Percentiles rank a stretch among this genome's conserved stretches.
Conservation (phyloP, 495 filamentous ascomycete species). For the Neurospora sp. region DNA sequence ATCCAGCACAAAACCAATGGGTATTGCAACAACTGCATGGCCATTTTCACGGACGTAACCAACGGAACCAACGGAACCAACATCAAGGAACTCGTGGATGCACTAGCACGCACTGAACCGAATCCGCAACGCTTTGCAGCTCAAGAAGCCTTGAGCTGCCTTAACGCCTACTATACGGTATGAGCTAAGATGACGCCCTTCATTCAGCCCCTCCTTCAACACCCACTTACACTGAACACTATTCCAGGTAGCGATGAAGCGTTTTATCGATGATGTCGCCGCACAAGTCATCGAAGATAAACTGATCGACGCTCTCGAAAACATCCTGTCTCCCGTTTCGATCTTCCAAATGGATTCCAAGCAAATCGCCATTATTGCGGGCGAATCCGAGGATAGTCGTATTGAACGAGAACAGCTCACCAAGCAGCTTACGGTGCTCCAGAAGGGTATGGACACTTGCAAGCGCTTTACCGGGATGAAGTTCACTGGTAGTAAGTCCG, state of each 20-base stretch:
- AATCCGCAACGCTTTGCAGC: constrained; percentile 35
- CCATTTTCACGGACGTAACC: no score
- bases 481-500: constrained; percentile 6
- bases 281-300: constrained; percentile 50
- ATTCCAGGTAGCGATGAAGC: constrained; percentile 47
- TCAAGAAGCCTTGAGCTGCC: constrained; percentile 36
- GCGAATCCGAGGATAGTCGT: constrained; percentile 43
- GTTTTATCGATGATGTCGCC: constrained; percentile 53
- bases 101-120: constrained; percentile 17
- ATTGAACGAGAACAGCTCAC: constrained; percentile 38
- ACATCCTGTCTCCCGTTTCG: constrained; percentile 33
- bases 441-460: constrained; percentile 39
- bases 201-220: not conserved
- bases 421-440: constrained; percentile 42
- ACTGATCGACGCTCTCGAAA: constrained; percentile 36
- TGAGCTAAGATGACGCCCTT: not conserved
- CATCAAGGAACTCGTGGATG: constrained; percentile 17
- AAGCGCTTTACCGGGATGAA: constrained; percentile 30
- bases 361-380: constrained; percentile 39
- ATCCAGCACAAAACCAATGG: not conserved
- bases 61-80: no score
- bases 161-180: constrained; percentile 44
- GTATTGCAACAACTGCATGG: no score
- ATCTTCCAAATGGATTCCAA: constrained; percentile 37
- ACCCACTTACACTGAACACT: constrained; percentile 6